Conservation (phyloP, 176 grass and related monocot genomes). For the Tillandsia fasciculata region DNA sequence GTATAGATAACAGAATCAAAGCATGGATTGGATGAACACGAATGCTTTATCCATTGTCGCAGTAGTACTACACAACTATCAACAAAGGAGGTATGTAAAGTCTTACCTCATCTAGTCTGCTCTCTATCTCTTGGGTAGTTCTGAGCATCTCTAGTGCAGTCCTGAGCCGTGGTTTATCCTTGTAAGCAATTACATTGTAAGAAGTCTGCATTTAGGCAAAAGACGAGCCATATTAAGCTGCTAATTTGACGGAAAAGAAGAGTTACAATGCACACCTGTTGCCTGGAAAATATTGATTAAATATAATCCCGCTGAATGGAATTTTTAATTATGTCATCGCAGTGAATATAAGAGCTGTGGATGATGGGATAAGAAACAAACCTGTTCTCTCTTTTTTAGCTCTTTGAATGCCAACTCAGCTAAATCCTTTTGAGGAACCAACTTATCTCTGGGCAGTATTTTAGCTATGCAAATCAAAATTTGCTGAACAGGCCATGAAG, state of each 20-base stretch:
- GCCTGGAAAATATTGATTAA: background rate
- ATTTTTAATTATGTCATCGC: background rate
- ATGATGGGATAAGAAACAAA: conserved; percentile 24
- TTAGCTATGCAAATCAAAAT: conserved; percentile 65
- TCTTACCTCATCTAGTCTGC: conserved; percentile 54
- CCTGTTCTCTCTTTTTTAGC: conserved; percentile 62
- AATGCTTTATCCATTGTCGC: conserved; percentile 4
- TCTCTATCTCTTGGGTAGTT: conserved; percentile 75
- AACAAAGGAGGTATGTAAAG: conserved; percentile 2
- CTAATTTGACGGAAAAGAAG: background rate
- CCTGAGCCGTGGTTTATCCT: conserved; percentile 65
- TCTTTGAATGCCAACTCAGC: conserved; percentile 88
- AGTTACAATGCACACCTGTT: background rate
- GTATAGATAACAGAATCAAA: no score
- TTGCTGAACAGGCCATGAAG: conserved; percentile 80
- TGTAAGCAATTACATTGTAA: conserved; percentile 82
- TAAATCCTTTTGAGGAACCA: conserved; percentile 91
- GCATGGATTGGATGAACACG: background rate
- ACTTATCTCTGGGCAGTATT: conserved; percentile 76
- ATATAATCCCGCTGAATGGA: no score
- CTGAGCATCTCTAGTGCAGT: conserved; percentile 70
- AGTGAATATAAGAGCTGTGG: background rate
- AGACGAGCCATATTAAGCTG: conserved; percentile 5
- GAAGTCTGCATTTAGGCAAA: conserved; percentile 38
- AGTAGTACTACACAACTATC: conserved; percentile 11